phyloP scores from a whole-genome alignment of 208 protist species.

The Leishmania turanica region DNA sequence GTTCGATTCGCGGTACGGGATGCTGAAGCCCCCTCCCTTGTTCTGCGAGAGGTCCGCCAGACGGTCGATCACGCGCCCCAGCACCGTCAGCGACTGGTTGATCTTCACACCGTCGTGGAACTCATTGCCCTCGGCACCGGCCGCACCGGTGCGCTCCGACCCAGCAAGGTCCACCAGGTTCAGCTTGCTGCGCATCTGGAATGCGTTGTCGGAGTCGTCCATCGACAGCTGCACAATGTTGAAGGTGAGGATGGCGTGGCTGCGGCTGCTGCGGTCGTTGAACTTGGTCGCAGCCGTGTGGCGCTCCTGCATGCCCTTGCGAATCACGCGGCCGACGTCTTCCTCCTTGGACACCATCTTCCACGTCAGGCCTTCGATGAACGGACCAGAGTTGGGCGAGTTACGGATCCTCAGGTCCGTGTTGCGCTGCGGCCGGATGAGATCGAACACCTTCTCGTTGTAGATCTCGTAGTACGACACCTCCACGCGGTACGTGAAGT shows the following conservation, averaged over 20 bases:
- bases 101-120: slow-evolving; percentile 89
- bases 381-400: slow-evolving; percentile 63
- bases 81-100: slow-evolving; percentile 91
- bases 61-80: slow-evolving; percentile 90
- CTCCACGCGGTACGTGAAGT: slow-evolving; percentile 76
- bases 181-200: slow-evolving; percentile 71
- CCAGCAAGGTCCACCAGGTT: slow-evolving; percentile 96
- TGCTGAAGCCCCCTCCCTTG: slow-evolving; percentile 30
- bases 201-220: slow-evolving; percentile 50
- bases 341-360: slow-evolving; percentile 61
- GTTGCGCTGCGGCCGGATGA: slow-evolving; percentile 49
- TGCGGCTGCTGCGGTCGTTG: slow-evolving; percentile 88
- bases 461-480: slow-evolving; percentile 92
- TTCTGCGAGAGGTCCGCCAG: slow-evolving; percentile 79
- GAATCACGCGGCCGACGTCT: slow-evolving; percentile 71
- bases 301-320: slow-evolving; percentile 74
- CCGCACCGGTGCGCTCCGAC: slow-evolving; percentile 81
- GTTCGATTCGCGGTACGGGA: slow-evolving; percentile 76
- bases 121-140: slow-evolving; percentile 60
- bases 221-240: slow-evolving; percentile 68
- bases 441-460: slow-evolving; percentile 90
- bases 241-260: slow-evolving; percentile 88
- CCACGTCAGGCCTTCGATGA: slow-evolving; percentile 71
- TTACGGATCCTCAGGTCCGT: slow-evolving; percentile 78
- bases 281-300: slow-evolving; percentile 86